These are phyloP conservation scores for Fraxinus angustifolia DNA, from an alignment of 305 asterid genomes.

Conservation along the genomic window DNA sequence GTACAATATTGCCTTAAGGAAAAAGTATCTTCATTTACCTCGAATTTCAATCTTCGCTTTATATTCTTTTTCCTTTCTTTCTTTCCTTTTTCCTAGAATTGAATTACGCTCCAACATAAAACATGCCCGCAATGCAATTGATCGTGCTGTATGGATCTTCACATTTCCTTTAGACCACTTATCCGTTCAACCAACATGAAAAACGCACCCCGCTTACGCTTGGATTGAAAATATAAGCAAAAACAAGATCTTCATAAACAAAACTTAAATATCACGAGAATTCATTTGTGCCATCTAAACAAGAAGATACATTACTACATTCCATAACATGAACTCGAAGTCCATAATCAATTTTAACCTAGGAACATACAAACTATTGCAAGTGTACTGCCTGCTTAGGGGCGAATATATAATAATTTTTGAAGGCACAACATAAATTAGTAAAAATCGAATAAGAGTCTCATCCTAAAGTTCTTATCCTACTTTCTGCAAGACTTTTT, in stretches of 20 bases:
- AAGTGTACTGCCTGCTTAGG: neutral
- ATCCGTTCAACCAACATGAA: neutral
- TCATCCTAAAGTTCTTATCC: neutral
- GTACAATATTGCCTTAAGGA: too few species aligned
- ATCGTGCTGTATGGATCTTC: neutral
- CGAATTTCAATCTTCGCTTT: too few species aligned
- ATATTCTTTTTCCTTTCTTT: too few species aligned
- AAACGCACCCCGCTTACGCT: neutral
- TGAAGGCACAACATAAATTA: constrained; percentile 4
- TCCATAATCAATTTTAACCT: neutral
- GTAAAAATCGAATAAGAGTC: neutral
- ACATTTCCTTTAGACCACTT: neutral
- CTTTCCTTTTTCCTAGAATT: too few species aligned
- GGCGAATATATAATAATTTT: neutral
- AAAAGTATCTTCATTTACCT: too few species aligned
- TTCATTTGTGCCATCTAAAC: neutral
- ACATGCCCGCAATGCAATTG: neutral
- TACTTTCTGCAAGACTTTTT: constrained; percentile 12
- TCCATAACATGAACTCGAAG: neutral
- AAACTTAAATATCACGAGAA: neutral
- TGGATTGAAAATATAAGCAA: neutral
- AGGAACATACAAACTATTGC: neutral
- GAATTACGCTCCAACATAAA: neutral
- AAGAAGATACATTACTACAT: neutral
- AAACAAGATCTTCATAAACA: neutral